Evolutionary conservation across 495 filamentous ascomycete genomes (phyloP).

Genomic region (Entonaema liquescens): DNA sequence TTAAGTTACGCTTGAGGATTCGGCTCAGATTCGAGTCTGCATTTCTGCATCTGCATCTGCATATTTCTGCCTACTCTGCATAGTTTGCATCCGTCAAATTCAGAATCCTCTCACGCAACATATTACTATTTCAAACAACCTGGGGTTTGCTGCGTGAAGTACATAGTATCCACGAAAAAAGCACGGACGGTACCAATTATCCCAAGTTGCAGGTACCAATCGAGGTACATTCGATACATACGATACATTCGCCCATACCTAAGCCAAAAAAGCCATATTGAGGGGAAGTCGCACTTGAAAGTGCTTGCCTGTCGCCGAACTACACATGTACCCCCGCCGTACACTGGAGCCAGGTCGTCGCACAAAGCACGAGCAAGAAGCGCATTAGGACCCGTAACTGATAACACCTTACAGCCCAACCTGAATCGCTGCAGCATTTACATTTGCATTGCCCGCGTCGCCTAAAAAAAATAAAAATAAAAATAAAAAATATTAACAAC

Average conservation of each 20-base stretch:
- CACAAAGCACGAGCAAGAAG: conserved; percentile 38
- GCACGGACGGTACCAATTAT: neutral
- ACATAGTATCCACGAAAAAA: neutral
- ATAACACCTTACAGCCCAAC: conserved; percentile 41
- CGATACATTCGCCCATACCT: neutral
- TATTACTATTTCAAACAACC: neutral
- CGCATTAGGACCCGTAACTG: conserved; percentile 37
- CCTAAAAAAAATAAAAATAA: conserved; percentile 6
- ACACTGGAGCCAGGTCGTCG: conserved; percentile 24
- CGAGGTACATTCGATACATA: conserved; percentile 10
- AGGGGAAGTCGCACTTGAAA: conserved; percentile 9
- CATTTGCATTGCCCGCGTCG: conserved; percentile 35
- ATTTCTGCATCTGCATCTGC: neutral
- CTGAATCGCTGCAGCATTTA: conserved; percentile 17
- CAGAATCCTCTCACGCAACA: conserved; percentile 1
- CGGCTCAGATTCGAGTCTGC: neutral
- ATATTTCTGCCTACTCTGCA: neutral
- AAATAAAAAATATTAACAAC: neutral
- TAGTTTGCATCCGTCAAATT: neutral
- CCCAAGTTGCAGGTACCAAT: conserved; percentile 10
- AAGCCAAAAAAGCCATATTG: neutral
- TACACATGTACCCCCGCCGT: conserved; percentile 32
- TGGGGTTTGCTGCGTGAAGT: conserved; percentile 5
- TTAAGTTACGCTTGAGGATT: conserved; percentile 21
- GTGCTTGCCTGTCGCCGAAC: conserved; percentile 28